Percentiles rank a stretch among this genome's conserved stretches.
These are phyloP conservation scores for Pseudogymnoascus sp. DNA, from an alignment of 2,329 filamentous ascomycete species.

Conservation along the genomic window DNA sequence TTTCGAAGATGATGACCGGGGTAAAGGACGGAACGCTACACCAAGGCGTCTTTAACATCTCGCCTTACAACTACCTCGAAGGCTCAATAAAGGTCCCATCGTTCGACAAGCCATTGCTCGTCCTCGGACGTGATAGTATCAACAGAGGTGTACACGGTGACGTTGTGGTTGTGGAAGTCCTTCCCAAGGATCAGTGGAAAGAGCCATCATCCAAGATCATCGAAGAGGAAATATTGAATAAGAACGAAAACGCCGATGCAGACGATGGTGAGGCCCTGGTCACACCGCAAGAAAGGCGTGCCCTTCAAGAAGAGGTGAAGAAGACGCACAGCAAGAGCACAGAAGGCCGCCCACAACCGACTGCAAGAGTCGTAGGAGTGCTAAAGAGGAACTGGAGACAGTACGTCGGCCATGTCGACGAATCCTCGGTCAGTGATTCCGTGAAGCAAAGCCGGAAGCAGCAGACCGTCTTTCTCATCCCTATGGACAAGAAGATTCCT, in stretches of 20 bases:
- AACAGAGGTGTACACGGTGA: constrained; percentile 91
- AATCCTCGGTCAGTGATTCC: constrained; percentile 69
- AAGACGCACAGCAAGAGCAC: constrained; percentile 69
- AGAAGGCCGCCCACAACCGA: constrained; percentile 79
- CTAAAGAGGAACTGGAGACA: constrained; percentile 97
- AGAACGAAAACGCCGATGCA: constrained; percentile 85
- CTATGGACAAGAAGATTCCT: constrained; percentile 96
- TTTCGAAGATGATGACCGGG: constrained; percentile 92
- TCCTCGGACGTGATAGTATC: constrained; percentile 91
- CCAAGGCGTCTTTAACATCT: constrained; percentile 93
- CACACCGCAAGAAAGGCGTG: constrained; percentile 79
- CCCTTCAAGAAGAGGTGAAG: constrained; percentile 85
- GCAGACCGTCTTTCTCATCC: constrained; percentile 88
- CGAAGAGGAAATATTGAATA: constrained; percentile 85
- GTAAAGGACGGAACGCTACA: constrained; percentile 83
- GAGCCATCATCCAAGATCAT: constrained; percentile 91
- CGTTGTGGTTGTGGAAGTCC: constrained; percentile 83
- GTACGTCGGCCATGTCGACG: constrained; percentile 93
- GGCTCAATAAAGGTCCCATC: constrained; percentile 83
- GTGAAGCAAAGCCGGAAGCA: constrained; percentile 73
- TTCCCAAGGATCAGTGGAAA: constrained; percentile 96
- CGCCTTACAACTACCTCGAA: constrained; percentile 95
- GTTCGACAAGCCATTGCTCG: constrained; percentile 80
- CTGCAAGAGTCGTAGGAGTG: constrained; percentile 83
- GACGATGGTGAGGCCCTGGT: constrained; percentile 72